Evolutionary conservation across 148 eudicot species (phyloP).

Genomic region (Hydrangea macrophylla): DNA sequence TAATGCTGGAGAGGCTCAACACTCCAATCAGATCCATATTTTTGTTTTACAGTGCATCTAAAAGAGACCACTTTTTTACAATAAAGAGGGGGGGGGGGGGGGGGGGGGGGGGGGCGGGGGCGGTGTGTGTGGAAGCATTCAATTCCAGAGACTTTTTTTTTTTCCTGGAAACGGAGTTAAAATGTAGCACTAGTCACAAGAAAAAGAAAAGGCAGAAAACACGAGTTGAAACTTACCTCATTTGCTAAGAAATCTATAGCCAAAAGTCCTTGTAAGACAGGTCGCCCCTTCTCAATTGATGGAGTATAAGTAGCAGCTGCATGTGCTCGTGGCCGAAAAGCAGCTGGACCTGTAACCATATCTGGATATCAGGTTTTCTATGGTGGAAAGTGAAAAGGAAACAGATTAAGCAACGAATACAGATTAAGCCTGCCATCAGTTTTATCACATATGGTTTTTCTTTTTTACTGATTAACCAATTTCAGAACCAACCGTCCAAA

Average conservation of each 20-base stretch:
- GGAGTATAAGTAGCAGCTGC: slow-evolving; percentile 63
- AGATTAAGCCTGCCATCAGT: not conserved
- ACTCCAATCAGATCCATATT: not conserved
- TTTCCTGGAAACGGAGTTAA: not conserved
- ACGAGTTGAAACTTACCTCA: no score
- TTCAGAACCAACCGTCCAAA: not conserved
- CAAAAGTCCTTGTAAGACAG: slow-evolving; percentile 89
- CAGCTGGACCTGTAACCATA: slow-evolving; percentile 83
- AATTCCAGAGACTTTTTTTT: no score
- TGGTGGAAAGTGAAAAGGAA: no score
- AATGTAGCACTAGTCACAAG: no score
- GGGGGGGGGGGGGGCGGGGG: no score
- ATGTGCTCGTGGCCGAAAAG: slow-evolving; percentile 96
- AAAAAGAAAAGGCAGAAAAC: slow-evolving; percentile 3
- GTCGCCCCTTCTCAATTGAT: slow-evolving; percentile 86
- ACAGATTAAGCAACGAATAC: no score
- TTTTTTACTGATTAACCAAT: not conserved
- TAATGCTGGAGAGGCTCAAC: not conserved
- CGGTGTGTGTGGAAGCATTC: no score
- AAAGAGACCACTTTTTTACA: not conserved
- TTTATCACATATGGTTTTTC: not conserved
- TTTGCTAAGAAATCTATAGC: slow-evolving; percentile 91
- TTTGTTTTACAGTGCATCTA: not conserved
- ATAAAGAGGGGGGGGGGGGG: no score
- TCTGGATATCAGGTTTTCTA: slow-evolving; percentile 11